Percentiles rank a stretch among this genome's conserved stretches.
phyloP scores from a whole-genome alignment of 305 asterid genomes.

The Fraxinus greggii region DNA sequence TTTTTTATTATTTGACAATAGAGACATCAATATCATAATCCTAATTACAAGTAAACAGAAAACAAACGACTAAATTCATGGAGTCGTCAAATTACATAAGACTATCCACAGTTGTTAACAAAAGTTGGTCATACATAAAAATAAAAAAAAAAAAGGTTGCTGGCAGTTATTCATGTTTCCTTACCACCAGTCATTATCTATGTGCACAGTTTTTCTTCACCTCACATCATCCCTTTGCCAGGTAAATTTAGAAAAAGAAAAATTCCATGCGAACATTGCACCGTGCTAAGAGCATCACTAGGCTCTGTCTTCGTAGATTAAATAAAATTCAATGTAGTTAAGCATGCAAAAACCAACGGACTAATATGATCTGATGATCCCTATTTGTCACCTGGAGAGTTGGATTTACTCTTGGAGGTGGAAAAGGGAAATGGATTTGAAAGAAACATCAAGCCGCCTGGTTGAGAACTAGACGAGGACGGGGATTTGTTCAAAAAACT shows the following conservation, averaged over 20 bases:
- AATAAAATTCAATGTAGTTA: background rate
- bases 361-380: slow-evolving; percentile 38
- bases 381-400: slow-evolving; percentile 50
- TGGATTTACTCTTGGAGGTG: slow-evolving; percentile 49
- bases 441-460: slow-evolving; percentile 39
- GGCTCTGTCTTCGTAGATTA: background rate
- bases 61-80: background rate
- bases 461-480: slow-evolving; percentile 46
- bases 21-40: background rate
- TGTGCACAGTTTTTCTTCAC: slow-evolving; percentile 42
- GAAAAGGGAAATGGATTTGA: slow-evolving; percentile 54
- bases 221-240: slow-evolving; percentile 29
- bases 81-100: slow-evolving; percentile 1
- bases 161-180: slow-evolving; percentile 25
- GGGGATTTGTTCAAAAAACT: slow-evolving; percentile 37
- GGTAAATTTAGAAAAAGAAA: background rate
- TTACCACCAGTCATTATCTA: slow-evolving; percentile 33
- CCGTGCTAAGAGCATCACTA: background rate
- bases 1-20: too few relatives aligned
- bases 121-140: slow-evolving; percentile 13
- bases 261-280: slow-evolving; percentile 15
- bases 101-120: slow-evolving; percentile 19
- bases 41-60: background rate
- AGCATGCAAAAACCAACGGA: background rate
- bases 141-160: background rate